Evolutionary conservation across 1,139 yeast genomes (phyloP), one percentile per base, ranked within the genome.

Genomic region (Kodamaea anthophila): DNA sequence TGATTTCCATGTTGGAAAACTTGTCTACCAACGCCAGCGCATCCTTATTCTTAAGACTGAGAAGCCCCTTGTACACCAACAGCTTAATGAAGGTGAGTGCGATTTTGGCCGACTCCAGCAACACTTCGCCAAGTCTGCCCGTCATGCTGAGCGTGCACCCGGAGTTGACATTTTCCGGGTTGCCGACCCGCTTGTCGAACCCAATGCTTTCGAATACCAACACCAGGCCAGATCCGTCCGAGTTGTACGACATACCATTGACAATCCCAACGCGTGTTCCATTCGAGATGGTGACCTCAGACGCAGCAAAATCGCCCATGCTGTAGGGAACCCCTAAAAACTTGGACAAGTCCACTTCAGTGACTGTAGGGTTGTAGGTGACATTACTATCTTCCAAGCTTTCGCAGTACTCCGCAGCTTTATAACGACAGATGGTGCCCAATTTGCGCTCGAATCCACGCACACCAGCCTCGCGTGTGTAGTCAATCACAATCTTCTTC

Each of bases 381-480:
- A 28, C 28, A 3, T 23, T 30, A 3, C 44, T 39, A 9, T 47
- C 49, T 13, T 36, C 42, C 32, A 65, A 44, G 9, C 50, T 41
- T 36, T 74, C 68, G 24, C 84, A 70, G 44, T 63, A 75, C 47
- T 85, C 94, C 25, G 86, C 88, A 0, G 94, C 94, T 47, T 85
- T 86, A 41, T 72, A 77, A 29, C 95, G 67, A 46, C 94, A 85
- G 12, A 85, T 63, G 0, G 84, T 68, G 1, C 87, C 87, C 33
- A 85, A 60, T 35, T 69, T 66, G 31, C 94, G 64, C 47, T 85
- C 94, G 37, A 85, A 60, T 39, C 74, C 77, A 44, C 96, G 69
- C 4, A 87, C 94, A 2, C 96, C 96, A 0, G 95, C 77, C 51
- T 87, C 96, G 36, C 93, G 64, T 1, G 95, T 83, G 49, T 86